phyloP scores from a whole-genome alignment of 371 early-diverging fungal genomes.

The Zopfochytrium polystomum region DNA sequence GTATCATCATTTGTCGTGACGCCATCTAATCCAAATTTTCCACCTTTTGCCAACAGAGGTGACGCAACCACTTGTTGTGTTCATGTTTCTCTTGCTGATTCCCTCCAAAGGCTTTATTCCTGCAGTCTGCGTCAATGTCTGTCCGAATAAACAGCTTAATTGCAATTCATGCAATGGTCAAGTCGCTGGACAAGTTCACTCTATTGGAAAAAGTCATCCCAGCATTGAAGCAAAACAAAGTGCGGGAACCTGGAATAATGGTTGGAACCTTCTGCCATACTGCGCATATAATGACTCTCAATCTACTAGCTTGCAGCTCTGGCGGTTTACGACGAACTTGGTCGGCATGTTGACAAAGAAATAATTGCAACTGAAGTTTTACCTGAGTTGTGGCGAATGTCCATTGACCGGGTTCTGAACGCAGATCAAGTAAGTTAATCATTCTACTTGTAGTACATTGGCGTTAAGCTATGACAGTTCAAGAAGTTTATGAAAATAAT shows the following conservation, averaged over 20 bases:
- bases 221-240: slow-evolving; percentile 68
- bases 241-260: slow-evolving; percentile 74
- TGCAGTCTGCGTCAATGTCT: slow-evolving; percentile 59
- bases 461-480: slow-evolving; percentile 44
- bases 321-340: slow-evolving; percentile 76
- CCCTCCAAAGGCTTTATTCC: slow-evolving; percentile 48
- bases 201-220: slow-evolving; percentile 71
- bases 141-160: slow-evolving; percentile 72
- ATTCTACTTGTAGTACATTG: neutral
- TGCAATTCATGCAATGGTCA: slow-evolving; percentile 73
- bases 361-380: slow-evolving; percentile 71
- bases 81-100: neutral
- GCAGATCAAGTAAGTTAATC: slow-evolving; percentile 59
- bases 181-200: slow-evolving; percentile 60
- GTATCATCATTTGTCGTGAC: neutral
- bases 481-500: slow-evolving; percentile 68
- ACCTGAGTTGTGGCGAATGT: slow-evolving; percentile 76
- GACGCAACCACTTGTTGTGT: neutral
- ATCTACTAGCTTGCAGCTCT: slow-evolving; percentile 64
- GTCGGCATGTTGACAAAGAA: slow-evolving; percentile 68
- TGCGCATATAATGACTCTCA: slow-evolving; percentile 7
- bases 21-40: neutral
- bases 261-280: slow-evolving; percentile 38
- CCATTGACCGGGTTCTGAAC: slow-evolving; percentile 67
- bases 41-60: slow-evolving; percentile 1